Evolutionary conservation across 1,284 basidiomycete genomes (phyloP), one percentile per base, ranked within the genome.

Genomic region (Heliocybe sulcata): DNA sequence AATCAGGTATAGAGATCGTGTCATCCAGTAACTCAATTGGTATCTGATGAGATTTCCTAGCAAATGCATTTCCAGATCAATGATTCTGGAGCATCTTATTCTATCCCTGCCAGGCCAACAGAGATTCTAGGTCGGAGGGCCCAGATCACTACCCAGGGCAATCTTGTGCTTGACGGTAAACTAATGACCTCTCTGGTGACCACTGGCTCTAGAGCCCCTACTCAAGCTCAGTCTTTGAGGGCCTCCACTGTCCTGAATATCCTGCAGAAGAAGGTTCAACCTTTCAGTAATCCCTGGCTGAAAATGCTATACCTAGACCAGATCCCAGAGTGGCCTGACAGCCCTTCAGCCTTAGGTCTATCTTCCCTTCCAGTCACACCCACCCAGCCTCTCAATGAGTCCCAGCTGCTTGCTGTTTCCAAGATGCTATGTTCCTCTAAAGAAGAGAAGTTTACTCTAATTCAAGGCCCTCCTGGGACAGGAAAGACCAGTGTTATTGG

Each of bases 381-480:
- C 52, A 45, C 49, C 47, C 45, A 26, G 33, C 54, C 65, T 31
- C 68, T 85, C 9, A 86, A 86, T 65, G 12, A 63, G 10, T 85
- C 83, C 14, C 84, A 87, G 61, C 68, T 70, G 54, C 55, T 55
- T 10, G 82, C 81, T 60, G 74, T 84, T 10, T 67, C 77, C 16
- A 64, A 69, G 1, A 85, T 85, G 79, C 69, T 82, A 8, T 73
- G 75, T 10, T 53, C 63, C 1, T 59, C 65, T 10, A 68, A 79
- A 51, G 54, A 68, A 0, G 62, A 77, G 57, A 69, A 73, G 29
- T 67, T 87, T 14, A 74, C 76, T 2, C 63, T 84, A 25, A 72
- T 86, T 19, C 82, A 85, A 57, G 85, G 87, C 1, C 76, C 76
- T 54, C 77, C 79, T 2, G 77, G 78, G 2, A 77, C 73, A 11